Percentiles rank a stretch among this genome's conserved stretches.
phyloP scores from a whole-genome alignment of 2,329 filamentous ascomycete genomes.

The Neofusicoccum cordaticola region DNA sequence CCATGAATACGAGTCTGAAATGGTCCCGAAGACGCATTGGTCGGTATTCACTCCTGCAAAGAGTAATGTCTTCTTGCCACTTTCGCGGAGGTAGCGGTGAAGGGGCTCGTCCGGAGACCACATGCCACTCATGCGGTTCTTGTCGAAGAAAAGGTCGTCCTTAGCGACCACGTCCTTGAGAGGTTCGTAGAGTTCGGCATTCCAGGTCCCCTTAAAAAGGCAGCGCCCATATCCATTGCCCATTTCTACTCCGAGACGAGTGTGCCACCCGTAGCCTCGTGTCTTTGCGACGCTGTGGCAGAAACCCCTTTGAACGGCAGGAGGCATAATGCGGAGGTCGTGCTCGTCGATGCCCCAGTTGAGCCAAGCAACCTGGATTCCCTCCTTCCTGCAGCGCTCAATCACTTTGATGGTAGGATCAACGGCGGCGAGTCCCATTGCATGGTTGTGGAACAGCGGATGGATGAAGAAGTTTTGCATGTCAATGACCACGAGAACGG shows the following conservation, averaged over 20 bases:
- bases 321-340: slow-evolving; percentile 39
- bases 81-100: slow-evolving; percentile 39
- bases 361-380: slow-evolving; percentile 42
- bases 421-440: slow-evolving; percentile 28
- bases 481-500: slow-evolving; percentile 41
- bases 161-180: slow-evolving; percentile 36
- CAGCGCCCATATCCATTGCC: slow-evolving; percentile 39
- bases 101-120: slow-evolving; percentile 41
- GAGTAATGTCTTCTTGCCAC: slow-evolving; percentile 41
- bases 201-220: slow-evolving; percentile 43
- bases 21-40: slow-evolving; percentile 42
- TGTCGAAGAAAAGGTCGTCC: slow-evolving; percentile 45
- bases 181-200: slow-evolving; percentile 42
- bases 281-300: slow-evolving; percentile 26
- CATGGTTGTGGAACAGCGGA: slow-evolving; percentile 29
- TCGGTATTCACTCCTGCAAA: slow-evolving; percentile 45
- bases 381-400: slow-evolving; percentile 39
- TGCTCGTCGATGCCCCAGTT: slow-evolving; percentile 43
- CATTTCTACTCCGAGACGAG: slow-evolving; percentile 38
- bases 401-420: slow-evolving; percentile 39
- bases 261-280: slow-evolving; percentile 39
- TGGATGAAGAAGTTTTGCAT: slow-evolving; percentile 47
- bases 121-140: slow-evolving; percentile 42
- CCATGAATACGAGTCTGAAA: slow-evolving; percentile 42
- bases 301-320: slow-evolving; percentile 42